A percentile compares a stretch with the other conserved stretches of the same genome.
Evolutionary conservation across 2,329 filamentous ascomycete genomes (phyloP).

Genomic region (Phyllosticta citrichinensis): DNA sequence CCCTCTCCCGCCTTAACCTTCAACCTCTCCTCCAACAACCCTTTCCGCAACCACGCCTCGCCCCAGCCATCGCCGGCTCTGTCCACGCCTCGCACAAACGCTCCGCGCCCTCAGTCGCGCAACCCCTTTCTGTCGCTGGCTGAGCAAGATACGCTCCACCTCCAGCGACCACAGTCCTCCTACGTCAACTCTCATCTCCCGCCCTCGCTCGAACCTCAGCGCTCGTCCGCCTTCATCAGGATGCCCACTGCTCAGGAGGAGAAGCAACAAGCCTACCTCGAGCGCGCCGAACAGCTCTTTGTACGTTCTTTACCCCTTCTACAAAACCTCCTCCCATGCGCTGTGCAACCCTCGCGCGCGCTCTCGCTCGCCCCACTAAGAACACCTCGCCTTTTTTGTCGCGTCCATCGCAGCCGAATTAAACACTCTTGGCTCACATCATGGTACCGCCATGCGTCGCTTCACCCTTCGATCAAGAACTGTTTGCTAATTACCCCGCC

Average conservation of each 20-base stretch:
- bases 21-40: slow-evolving; percentile 67
- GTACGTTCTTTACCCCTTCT: slow-evolving; percentile 44
- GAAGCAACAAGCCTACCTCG: slow-evolving; percentile 32
- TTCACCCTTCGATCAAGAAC: slow-evolving; percentile 26
- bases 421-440: not conserved
- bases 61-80: slow-evolving; percentile 32
- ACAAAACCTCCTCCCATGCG: slow-evolving; percentile 1
- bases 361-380: not conserved
- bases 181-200: slow-evolving; percentile 6
- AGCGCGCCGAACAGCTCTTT: slow-evolving; percentile 61
- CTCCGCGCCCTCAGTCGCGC: slow-evolving; percentile 52
- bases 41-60: slow-evolving; percentile 64
- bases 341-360: slow-evolving; percentile 3
- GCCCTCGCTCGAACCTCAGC: not conserved
- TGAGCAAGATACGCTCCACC: not conserved
- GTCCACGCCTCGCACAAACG: slow-evolving; percentile 30
- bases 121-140: slow-evolving; percentile 56
- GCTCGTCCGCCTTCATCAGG: slow-evolving; percentile 17
- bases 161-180: not conserved
- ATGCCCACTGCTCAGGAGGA: slow-evolving; percentile 36
- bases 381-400: not conserved
- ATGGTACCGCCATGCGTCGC: slow-evolving; percentile 25
- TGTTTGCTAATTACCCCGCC: slow-evolving; percentile 34
- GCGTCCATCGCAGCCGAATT: not conserved
- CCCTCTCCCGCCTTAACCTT: slow-evolving; percentile 49